These are phyloP conservation scores for Neonectria punicea DNA, from an alignment of 2,329 filamentous ascomycete genomes.

Conservation along the genomic window DNA sequence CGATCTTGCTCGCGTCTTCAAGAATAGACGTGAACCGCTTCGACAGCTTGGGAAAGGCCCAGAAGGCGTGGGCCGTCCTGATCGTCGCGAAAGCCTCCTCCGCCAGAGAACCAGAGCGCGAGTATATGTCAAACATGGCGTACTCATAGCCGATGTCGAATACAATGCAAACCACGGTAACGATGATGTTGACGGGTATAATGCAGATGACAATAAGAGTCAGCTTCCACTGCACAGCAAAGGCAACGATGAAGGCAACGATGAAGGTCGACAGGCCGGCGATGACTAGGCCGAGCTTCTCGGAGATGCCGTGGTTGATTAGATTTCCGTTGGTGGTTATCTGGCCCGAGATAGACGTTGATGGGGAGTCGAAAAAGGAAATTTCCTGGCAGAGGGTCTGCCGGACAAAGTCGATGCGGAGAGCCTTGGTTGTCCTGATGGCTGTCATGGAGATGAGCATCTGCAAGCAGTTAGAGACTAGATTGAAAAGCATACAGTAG, in stretches of 20 bases:
- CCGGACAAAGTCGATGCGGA: slow-evolving; percentile 53
- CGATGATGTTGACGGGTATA: slow-evolving; percentile 55
- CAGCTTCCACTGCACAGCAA: slow-evolving; percentile 54
- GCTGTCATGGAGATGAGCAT: slow-evolving; percentile 51
- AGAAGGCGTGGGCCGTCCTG: slow-evolving; percentile 62
- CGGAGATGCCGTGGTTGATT: slow-evolving; percentile 57
- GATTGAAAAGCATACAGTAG: not conserved
- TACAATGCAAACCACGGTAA: slow-evolving; percentile 51
- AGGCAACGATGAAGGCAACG: slow-evolving; percentile 53
- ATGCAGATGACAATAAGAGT: slow-evolving; percentile 58
- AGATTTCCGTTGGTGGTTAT: slow-evolving; percentile 61
- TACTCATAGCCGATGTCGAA: slow-evolving; percentile 56
- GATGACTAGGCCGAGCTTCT: slow-evolving; percentile 56
- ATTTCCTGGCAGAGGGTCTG: slow-evolving; percentile 61
- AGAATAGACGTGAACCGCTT: slow-evolving; percentile 56
- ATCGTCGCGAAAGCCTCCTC: slow-evolving; percentile 62
- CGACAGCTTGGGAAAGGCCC: slow-evolving; percentile 56
- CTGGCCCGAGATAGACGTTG: slow-evolving; percentile 56
- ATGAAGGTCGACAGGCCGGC: slow-evolving; percentile 54
- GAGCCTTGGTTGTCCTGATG: slow-evolving; percentile 50
- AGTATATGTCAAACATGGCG: slow-evolving; percentile 56
- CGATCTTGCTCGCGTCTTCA: slow-evolving; percentile 51
- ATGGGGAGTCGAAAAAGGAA: slow-evolving; percentile 62
- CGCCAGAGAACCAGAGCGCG: slow-evolving; percentile 55
- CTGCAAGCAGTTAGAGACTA: slow-evolving; percentile 30